Percentiles rank a stretch among this genome's conserved stretches.
Conservation (phyloP, 106 monocot species). For the Posidonia australis region DNA sequence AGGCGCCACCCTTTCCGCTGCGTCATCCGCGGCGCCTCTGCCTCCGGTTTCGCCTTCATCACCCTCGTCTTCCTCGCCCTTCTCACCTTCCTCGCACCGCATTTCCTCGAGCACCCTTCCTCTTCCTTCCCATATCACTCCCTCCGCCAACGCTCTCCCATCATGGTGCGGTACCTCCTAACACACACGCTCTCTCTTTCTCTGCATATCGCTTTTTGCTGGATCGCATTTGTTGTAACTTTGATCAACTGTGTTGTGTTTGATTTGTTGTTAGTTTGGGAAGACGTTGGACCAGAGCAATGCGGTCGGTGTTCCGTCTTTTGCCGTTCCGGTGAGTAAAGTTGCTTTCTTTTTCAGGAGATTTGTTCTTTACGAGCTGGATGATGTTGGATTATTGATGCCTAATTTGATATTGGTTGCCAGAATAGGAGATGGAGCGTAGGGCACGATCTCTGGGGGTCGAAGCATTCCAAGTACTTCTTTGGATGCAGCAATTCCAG, state of each 20-base stretch:
- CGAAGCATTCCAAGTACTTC: constrained; percentile 44
- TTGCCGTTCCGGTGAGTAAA: constrained; percentile 56
- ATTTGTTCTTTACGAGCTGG: too few species aligned
- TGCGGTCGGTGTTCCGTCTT: too few species aligned
- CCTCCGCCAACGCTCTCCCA: not conserved
- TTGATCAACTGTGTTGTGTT: too few species aligned
- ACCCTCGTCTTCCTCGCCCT: constrained; percentile 20
- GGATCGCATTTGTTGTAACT: too few species aligned
- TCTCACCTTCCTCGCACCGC: constrained; percentile 39
- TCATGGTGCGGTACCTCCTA: not conserved
- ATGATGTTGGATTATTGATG: too few species aligned
- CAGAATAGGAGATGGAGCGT: constrained; percentile 24
- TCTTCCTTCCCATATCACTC: not conserved
- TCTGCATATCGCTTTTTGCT: too few species aligned
- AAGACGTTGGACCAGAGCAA: too few species aligned
- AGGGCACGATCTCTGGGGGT: constrained; percentile 42
- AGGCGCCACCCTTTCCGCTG: constrained; percentile 26
- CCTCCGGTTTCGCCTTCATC: constrained; percentile 15
- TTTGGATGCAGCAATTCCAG: constrained; percentile 71
- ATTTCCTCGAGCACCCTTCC: constrained; percentile 18
- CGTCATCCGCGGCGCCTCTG: constrained; percentile 8
- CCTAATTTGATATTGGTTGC: too few species aligned
- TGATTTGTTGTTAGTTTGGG: too few species aligned
- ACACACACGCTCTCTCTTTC: too few species aligned
- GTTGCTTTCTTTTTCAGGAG: too few species aligned